Evolutionary conservation across 108 stramenopile species (phyloP), one percentile per base, ranked within the genome.

Genomic region (Asterionellopsis glacialis): DNA sequence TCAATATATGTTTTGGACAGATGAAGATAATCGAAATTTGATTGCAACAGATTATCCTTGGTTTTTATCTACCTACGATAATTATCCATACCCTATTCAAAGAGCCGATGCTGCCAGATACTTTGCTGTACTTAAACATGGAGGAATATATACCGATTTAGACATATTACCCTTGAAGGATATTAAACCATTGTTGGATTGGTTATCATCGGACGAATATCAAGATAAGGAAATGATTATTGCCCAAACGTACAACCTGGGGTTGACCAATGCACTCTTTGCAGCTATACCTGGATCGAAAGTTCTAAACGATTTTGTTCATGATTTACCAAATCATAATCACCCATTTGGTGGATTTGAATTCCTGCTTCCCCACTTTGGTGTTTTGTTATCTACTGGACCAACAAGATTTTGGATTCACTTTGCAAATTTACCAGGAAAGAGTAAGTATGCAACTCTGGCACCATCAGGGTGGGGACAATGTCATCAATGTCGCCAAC

Each of bases 51-150:
- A 72, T 13, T 77, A 56, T 45, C 45, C 67, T 6, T 43, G 57
- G 13, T 67, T 81, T 45, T 18, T 77, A 26, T 52, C 63, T 23
- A 26, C 45, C 18, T 77, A 71, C 48, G 44, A 63, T 15, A 42
- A 16, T 14, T 74, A 77, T 27, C 33, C 23, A 13, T 57, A 64
- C 56, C 50, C 57, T 45, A 77, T 81, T 57, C 72, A 77, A 51
- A 54, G 76, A 49, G 73, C 67, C 9, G 80, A 81, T 58, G 73
- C 76, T 13, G 74, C 76, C 11, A 39, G 80, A 45, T 77, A 71
- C 27, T 64, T 81, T 27, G 64, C 77, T 38, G 33, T 79, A 52
- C 61, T 41, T 13, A 63, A 55, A 41, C 65, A 47, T 47, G 59
- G 59, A 47, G 59, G 59, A 23, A 40, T 60, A 21, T 60, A 60